These are phyloP conservation scores for Coemansia sp. DNA, from an alignment of 192 early-diverging fungal species.

Conservation along the genomic window DNA sequence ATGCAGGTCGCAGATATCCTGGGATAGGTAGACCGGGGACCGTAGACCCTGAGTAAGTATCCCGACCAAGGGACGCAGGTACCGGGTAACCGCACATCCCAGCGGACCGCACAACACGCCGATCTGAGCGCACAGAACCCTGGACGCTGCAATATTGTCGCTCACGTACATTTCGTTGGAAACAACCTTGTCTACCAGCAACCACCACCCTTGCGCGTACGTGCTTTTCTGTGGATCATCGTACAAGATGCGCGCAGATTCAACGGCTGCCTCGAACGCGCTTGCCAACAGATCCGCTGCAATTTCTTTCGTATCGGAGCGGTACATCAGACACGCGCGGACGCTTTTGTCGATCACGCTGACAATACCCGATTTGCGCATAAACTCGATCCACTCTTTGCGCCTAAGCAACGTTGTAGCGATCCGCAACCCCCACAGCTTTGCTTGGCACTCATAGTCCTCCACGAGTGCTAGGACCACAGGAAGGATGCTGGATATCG, in stretches of 20 bases:
- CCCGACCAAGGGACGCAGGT: slow-evolving; percentile 36
- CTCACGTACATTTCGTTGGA: slow-evolving; percentile 30
- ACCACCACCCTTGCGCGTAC: slow-evolving; percentile 31
- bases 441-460: slow-evolving; percentile 27
- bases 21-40: slow-evolving; percentile 16
- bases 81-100: slow-evolving; percentile 28
- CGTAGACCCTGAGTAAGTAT: slow-evolving; percentile 19
- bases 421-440: slow-evolving; percentile 26
- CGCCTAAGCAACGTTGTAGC: slow-evolving; percentile 12
- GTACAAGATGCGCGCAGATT: slow-evolving; percentile 9
- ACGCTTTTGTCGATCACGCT: slow-evolving; percentile 25
- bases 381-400: slow-evolving; percentile 12
- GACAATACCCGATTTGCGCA: slow-evolving; percentile 41
- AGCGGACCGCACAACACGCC: slow-evolving; percentile 16
- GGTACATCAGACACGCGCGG: slow-evolving; percentile 18
- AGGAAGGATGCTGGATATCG: slow-evolving; percentile 31
- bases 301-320: slow-evolving; percentile 11
- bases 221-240: slow-evolving; percentile 4
- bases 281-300: slow-evolving; percentile 17
- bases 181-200: slow-evolving; percentile 20
- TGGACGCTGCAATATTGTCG: slow-evolving; percentile 26
- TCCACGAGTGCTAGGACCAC: slow-evolving; percentile 37
- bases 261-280: slow-evolving; percentile 19
- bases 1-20: slow-evolving; percentile 21
- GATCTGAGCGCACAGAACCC: slow-evolving; percentile 17